phyloP scores from a whole-genome alignment of 2,329 filamentous ascomycete species.

The Colletotrichum lupini region DNA sequence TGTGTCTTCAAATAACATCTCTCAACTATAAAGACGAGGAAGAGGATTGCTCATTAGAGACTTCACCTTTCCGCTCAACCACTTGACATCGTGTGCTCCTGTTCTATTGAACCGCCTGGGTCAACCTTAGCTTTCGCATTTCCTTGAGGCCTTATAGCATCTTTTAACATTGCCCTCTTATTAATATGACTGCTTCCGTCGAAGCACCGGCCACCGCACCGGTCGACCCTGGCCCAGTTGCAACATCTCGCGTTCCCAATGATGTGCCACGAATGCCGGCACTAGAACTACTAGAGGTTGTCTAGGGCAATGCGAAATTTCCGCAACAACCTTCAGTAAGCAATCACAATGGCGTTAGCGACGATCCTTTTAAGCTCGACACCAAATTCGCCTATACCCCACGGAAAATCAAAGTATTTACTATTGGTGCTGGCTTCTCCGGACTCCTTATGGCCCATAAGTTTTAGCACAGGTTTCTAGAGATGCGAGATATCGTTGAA shows the following conservation, averaged over 20 bases:
- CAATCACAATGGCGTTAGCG: slow-evolving; percentile 20
- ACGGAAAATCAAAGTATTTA: slow-evolving; percentile 46
- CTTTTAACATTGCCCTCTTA: not conserved
- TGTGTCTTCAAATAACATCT: not conserved
- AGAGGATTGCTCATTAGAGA: not conserved
- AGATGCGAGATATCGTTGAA: not conserved
- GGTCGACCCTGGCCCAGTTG: not conserved
- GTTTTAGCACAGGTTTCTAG: slow-evolving; percentile 41
- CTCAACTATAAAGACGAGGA: not conserved
- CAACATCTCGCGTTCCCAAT: not conserved
- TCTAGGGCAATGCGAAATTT: not conserved
- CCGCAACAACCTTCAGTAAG: not conserved
- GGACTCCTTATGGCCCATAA: slow-evolving; percentile 48
- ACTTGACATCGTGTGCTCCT: not conserved
- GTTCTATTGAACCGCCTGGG: not conserved
- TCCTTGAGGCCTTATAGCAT: not conserved
- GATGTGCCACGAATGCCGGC: not conserved
- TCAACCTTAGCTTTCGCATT: not conserved
- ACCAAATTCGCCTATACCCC: slow-evolving; percentile 42
- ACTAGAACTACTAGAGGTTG: not conserved
- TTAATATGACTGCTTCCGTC: not conserved
- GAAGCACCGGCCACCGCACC: not conserved
- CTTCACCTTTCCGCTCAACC: not conserved
- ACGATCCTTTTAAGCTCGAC: slow-evolving; percentile 43
- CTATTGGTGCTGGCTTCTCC: slow-evolving; percentile 47